Conservation (phyloP, 2,329 filamentous ascomycete genomes). For the Graphilbum ipis-grandicollis region DNA sequence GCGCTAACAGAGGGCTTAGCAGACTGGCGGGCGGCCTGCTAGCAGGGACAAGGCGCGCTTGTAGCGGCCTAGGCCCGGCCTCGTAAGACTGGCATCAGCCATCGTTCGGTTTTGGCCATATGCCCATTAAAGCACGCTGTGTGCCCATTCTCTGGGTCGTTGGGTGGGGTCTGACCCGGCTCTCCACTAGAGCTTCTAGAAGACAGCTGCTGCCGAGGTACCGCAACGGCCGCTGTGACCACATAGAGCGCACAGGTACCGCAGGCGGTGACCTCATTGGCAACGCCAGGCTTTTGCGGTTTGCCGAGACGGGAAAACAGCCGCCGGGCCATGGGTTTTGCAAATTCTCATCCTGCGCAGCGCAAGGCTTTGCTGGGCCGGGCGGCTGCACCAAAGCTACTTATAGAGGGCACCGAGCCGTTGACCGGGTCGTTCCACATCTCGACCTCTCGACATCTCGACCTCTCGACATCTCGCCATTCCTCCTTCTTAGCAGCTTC, state of each 20-base stretch:
- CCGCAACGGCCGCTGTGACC: no score
- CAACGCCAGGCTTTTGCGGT: background rate
- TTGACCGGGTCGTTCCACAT: background rate
- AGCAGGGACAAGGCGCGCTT: background rate
- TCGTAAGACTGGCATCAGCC: slow-evolving; percentile 2
- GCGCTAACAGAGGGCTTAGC: background rate
- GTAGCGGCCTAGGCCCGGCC: background rate
- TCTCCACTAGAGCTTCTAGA: background rate
- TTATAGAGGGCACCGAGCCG: background rate
- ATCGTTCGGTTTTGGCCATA: slow-evolving; percentile 1
- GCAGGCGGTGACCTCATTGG: background rate
- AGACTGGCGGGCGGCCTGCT: background rate
- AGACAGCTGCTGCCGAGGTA: no score
- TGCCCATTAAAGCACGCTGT: background rate
- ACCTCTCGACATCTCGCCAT: no score
- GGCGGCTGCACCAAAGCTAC: background rate
- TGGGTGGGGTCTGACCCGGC: background rate
- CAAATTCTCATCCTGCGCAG: background rate
- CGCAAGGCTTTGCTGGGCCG: background rate
- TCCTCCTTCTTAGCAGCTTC: no score
- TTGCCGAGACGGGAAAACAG: background rate
- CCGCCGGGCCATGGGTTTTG: background rate
- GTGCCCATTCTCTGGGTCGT: background rate
- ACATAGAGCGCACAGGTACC: background rate
- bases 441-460: no score